These are phyloP conservation scores for Rostrohypoxylon terebratum DNA, from an alignment of 495 filamentous ascomycete species.

Conservation along the genomic window DNA sequence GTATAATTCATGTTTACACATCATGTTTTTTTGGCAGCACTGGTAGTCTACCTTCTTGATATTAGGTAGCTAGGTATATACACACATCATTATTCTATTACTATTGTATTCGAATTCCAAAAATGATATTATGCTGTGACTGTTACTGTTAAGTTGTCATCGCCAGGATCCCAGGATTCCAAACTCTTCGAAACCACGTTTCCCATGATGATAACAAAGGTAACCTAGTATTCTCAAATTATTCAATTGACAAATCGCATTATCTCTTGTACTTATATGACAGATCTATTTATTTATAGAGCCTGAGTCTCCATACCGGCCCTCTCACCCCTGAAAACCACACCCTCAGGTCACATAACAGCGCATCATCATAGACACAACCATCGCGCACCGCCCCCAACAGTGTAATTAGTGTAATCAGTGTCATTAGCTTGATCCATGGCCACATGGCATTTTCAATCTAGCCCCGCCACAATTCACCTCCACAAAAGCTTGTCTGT, in stretches of 20 bases:
- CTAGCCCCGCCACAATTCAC: neutral
- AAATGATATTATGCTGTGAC: too few species aligned
- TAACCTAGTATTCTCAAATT: neutral
- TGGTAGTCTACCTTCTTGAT: too few species aligned
- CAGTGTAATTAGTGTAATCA: neutral
- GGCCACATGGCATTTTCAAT: neutral
- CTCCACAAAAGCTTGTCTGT: neutral
- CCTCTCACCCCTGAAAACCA: neutral
- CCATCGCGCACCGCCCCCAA: neutral
- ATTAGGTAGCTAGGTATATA: too few species aligned
- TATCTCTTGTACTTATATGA: neutral
- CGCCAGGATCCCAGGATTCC: neutral
- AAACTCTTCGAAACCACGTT: neutral
- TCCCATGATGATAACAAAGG: neutral
- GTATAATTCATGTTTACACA: too few species aligned
- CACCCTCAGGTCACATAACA: neutral
- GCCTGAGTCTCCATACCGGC: neutral
- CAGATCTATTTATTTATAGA: slow-evolving; percentile 1
- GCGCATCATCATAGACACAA: neutral
- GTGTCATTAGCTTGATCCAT: neutral
- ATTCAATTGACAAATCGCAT: neutral
- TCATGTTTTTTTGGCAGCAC: too few species aligned
- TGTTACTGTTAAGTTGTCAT: too few species aligned
- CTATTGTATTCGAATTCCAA: too few species aligned
- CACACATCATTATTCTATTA: too few species aligned